Conservation (phyloP, 2,329 filamentous ascomycete species). For the Microdochium nivale region DNA sequence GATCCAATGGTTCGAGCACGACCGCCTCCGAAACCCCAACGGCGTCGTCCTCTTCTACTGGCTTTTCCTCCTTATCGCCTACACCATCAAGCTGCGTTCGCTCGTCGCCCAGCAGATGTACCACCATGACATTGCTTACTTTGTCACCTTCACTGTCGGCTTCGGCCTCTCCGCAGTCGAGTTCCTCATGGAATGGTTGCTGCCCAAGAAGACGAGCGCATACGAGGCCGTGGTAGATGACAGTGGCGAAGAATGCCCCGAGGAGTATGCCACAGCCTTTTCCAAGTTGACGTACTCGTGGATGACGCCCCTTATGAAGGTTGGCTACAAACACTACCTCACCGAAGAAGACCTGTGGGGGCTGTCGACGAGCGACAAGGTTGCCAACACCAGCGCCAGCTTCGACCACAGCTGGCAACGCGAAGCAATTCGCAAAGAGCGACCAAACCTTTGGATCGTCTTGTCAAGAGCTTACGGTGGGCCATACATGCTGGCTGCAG, state of each 20-base stretch:
- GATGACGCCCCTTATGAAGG: slow-evolving; percentile 98
- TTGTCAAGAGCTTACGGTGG: slow-evolving; percentile 77
- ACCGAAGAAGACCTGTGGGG: slow-evolving; percentile 97
- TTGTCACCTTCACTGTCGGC: slow-evolving; percentile 65
- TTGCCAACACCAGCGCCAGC: slow-evolving; percentile 58
- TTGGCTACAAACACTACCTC: slow-evolving; percentile 83
- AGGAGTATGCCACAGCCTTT: slow-evolving; percentile 90
- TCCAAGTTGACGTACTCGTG: slow-evolving; percentile 90
- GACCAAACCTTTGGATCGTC: slow-evolving; percentile 81
- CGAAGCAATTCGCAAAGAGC: slow-evolving; percentile 58
- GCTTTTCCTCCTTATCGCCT: slow-evolving; percentile 73
- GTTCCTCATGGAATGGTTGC: slow-evolving; percentile 76
- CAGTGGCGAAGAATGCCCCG: slow-evolving; percentile 51
- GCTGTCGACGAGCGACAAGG: slow-evolving; percentile 71
- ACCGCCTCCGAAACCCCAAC: slow-evolving; percentile 74
- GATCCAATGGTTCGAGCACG: slow-evolving; percentile 82
- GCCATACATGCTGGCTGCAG: slow-evolving; percentile 70
- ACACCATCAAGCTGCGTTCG: slow-evolving; percentile 77
- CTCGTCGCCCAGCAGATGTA: slow-evolving; percentile 72
- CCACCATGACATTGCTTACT: slow-evolving; percentile 59
- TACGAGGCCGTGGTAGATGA: slow-evolving; percentile 51
- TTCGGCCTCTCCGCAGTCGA: slow-evolving; percentile 61
- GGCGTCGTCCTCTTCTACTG: slow-evolving; percentile 88
- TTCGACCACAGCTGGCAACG: slow-evolving; percentile 71
- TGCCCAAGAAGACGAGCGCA: slow-evolving; percentile 65